These are phyloP conservation scores for Venturia asperata DNA, from an alignment of 2,329 filamentous ascomycete species.

Conservation along the genomic window DNA sequence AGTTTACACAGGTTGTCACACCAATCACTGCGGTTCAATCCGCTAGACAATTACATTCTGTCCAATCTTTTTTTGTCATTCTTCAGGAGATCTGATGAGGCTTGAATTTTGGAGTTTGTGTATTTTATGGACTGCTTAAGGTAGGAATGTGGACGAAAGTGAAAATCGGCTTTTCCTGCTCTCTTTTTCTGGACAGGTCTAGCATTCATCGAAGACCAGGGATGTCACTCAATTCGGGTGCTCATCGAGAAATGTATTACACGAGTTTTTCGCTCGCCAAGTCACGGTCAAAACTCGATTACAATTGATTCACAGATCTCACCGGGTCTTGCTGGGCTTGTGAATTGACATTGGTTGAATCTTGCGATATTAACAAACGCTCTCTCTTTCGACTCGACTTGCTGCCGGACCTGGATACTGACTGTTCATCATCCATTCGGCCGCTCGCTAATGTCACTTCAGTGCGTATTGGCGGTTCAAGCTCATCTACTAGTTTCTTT, in stretches of 20 bases:
- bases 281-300: too few relatives aligned
- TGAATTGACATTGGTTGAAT: too few relatives aligned
- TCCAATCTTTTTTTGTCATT: neutral
- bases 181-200: too few relatives aligned
- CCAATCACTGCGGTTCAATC: neutral
- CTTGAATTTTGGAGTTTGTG: neutral
- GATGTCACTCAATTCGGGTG: too few relatives aligned
- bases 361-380: neutral
- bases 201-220: too few relatives aligned
- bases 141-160: too few relatives aligned
- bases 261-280: too few relatives aligned
- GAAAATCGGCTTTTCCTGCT: too few relatives aligned
- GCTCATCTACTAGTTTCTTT: neutral
- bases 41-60: neutral
- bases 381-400: neutral
- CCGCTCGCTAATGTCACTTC: neutral
- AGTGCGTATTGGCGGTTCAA: neutral
- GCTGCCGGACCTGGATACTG: neutral
- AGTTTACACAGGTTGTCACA: neutral
- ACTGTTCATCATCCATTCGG: neutral
- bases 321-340: too few relatives aligned
- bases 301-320: too few relatives aligned
- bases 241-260: too few relatives aligned
- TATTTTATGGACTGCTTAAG: too few relatives aligned
- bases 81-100: neutral